Evolutionary conservation across 2,329 filamentous ascomycete genomes (phyloP), one percentile per base, ranked within the genome.

Genomic region (Venturia pyrina): DNA sequence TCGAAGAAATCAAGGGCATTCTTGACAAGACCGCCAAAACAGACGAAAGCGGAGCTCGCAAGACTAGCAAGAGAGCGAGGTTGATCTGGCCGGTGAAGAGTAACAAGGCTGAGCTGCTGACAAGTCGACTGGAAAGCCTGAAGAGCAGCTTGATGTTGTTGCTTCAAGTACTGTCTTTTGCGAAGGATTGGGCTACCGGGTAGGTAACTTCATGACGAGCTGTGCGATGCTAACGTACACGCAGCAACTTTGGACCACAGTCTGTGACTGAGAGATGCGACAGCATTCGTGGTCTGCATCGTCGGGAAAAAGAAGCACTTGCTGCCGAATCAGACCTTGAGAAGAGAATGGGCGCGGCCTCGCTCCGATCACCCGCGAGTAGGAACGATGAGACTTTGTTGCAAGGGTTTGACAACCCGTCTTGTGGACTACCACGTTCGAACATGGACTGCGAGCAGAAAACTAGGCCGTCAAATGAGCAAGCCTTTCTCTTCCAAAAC

Each of bases 81-180:
- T 50, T 72, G 11, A 43, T 69, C 3, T 73, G 72, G 70, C 70
- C 71, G 24, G 63, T 72, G 66, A 72, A 71, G 60, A 69, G 71
- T 46, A 68, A 71, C 65, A 70, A 69, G 60, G 62, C 72, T 15
- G 71, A 73, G 60, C 62, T 74, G 6, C 65, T 72, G 34, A 66
- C 68, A 19, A 66, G 68, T 37, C 68, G 71, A 28, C 65, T 74
- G 17, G 72, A 73, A 43, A 72, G 69, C 61, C 50, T 73, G 46
- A 73, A 74, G 62, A 71, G 69, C 34, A 73, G 70, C 43, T 68
- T 74, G 17, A 64, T 70, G 32, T 60, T 74, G 17, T 21, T 48
- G 17, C 44, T 48, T 44, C 44, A 48, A 21, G 44, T 48, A 8
- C 44, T 48, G 19, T 48, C 44, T n/a, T n/a, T 48, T 48, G 44